Percentiles rank a stretch among this genome's conserved stretches.
Evolutionary conservation across 2,329 filamentous ascomycete species (phyloP).

Genomic region (Sclerotinia borealis): DNA sequence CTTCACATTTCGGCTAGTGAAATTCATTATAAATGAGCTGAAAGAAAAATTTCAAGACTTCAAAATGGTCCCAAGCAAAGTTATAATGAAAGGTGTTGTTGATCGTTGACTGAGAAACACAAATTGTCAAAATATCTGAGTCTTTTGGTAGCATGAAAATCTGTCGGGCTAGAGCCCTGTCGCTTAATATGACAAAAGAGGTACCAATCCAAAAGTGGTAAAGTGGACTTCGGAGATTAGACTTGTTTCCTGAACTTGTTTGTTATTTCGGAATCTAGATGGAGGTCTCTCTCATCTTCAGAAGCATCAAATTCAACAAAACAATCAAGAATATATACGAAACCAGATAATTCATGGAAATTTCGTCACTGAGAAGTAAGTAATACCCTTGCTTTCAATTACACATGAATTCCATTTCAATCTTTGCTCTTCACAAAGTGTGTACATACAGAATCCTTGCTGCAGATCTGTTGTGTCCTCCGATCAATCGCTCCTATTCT

Average conservation of each 20-base stretch:
- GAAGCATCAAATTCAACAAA: neutral
- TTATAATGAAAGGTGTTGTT: neutral
- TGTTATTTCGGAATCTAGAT: neutral
- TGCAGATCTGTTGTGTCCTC: neutral
- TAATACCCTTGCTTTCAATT: neutral
- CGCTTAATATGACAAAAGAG: neutral
- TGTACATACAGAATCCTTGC: too few species aligned
- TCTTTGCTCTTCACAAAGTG: neutral
- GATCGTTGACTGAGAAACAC: neutral
- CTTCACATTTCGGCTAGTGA: neutral
- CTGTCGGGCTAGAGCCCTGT: neutral
- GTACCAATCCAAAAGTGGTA: neutral
- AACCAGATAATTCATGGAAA: neutral
- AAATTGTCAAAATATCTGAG: neutral
- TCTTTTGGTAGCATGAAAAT: too few species aligned
- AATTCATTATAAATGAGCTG: accelerated
- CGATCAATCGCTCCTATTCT: neutral
- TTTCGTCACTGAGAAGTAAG: neutral
- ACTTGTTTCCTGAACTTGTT: neutral
- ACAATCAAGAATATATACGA: neutral
- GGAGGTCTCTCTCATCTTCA: too few species aligned
- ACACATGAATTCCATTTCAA: neutral
- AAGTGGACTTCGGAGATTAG: neutral
- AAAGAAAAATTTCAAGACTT: neutral
- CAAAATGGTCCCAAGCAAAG: too few species aligned